These are phyloP conservation scores for Mycena galopus DNA, from an alignment of 768 basidiomycete species.

Conservation along the genomic window DNA sequence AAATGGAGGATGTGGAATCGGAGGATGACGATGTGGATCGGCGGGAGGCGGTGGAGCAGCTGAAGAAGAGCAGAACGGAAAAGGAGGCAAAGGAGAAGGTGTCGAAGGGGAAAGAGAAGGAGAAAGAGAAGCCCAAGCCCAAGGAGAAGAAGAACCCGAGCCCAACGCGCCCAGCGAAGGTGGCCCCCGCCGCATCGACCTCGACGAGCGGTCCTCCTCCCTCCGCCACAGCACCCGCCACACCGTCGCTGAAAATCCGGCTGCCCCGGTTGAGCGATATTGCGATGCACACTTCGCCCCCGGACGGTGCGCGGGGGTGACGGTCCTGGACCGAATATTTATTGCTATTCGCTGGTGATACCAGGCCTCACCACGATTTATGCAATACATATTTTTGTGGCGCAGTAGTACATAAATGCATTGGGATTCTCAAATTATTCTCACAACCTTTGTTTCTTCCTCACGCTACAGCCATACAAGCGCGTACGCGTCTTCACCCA, in stretches of 20 bases:
- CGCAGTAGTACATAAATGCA: constrained; percentile 4
- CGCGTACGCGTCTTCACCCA: constrained; percentile 25
- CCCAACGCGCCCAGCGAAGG: constrained; percentile 44
- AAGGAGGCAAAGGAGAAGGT: constrained; percentile 22
- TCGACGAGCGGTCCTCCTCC: constrained; percentile 40
- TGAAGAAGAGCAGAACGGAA: constrained; percentile 34
- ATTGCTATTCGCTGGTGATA: constrained; percentile 25
- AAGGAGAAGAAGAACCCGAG: constrained; percentile 37
- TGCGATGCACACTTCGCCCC: constrained; percentile 16
- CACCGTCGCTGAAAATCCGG: constrained; percentile 69
- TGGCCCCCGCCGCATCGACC: constrained; percentile 19
- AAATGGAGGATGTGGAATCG: constrained; percentile 32
- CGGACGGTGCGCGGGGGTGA: constrained; percentile 15
- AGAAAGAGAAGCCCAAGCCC: constrained; percentile 30
- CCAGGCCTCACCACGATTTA: constrained; percentile 9
- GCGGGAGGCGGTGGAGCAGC: constrained; percentile 21
- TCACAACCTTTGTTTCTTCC: not conserved
- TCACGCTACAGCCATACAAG: not conserved
- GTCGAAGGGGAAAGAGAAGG: constrained; percentile 28
- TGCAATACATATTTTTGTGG: constrained; percentile 23
- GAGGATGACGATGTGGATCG: constrained; percentile 28
- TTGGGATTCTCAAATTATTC: no score
- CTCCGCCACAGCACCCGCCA: constrained; percentile 34
- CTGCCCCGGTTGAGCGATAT: constrained; percentile 61
- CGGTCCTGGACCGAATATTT: constrained; percentile 4